These are phyloP conservation scores for Candida oleophila DNA, from an alignment of 805 yeast genomes.

Conservation along the genomic window DNA sequence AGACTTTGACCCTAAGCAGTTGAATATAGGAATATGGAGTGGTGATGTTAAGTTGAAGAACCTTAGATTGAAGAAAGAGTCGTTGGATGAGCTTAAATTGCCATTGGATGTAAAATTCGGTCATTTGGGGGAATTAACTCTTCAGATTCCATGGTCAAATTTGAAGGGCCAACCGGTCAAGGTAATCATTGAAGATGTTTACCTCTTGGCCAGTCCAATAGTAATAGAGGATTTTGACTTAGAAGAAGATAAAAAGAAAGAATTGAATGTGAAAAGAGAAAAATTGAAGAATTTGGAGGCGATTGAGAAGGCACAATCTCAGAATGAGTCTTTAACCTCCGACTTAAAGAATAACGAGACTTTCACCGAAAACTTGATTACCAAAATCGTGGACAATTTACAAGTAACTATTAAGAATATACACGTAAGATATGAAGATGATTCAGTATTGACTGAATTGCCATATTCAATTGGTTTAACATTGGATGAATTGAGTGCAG, in stretches of 20 bases:
- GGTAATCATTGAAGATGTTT: constrained; percentile 81
- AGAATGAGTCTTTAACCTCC: constrained; percentile 23
- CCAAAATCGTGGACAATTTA: constrained; percentile 89
- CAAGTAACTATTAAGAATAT: constrained; percentile 90
- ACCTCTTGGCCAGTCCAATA: constrained; percentile 76
- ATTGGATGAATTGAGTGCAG: constrained; percentile 83
- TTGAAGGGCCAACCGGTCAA: constrained; percentile 90
- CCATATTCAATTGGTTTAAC: constrained; percentile 86
- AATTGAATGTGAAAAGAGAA: constrained; percentile 60
- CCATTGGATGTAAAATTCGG: constrained; percentile 91
- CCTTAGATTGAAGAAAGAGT: constrained; percentile 79
- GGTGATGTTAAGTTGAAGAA: constrained; percentile 90
- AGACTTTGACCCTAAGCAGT: constrained; percentile 91
- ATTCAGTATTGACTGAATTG: constrained; percentile 59
- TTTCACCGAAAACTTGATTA: constrained; percentile 81
- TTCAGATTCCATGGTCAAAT: constrained; percentile 97
- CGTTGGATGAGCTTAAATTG: constrained; percentile 78
- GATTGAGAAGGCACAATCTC: constrained; percentile 47
- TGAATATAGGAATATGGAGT: constrained; percentile 95
- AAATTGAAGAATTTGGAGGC: constrained; percentile 68
- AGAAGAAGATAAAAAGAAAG: constrained; percentile 59
- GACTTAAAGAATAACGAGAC: constrained; percentile 62
- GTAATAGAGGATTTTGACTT: constrained; percentile 52
- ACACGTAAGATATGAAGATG: constrained; percentile 90
- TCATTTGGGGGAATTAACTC: constrained; percentile 80